Evolutionary conservation across 2,329 filamentous ascomycete genomes (phyloP).

Genomic region (Fusarium incarnatum): DNA sequence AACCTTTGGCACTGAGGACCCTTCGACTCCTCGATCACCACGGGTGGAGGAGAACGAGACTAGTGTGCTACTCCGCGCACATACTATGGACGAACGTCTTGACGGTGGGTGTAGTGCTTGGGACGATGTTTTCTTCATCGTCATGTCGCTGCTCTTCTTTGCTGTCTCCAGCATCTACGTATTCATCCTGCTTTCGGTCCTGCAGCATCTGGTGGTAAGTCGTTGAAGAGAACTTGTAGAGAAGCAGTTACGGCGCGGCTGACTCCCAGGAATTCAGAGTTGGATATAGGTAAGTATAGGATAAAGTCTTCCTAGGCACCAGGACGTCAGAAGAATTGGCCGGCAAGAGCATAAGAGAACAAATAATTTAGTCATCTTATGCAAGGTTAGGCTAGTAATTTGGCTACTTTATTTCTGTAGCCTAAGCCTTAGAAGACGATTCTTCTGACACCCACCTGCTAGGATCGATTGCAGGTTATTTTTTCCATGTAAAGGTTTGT

Average conservation of each 20-base stretch:
- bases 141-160: not conserved
- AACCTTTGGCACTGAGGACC: not conserved
- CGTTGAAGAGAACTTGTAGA: not conserved
- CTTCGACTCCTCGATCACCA: not conserved
- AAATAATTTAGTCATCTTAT: no score
- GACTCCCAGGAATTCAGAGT: not conserved
- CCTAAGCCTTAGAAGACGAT: no score
- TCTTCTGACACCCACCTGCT: no score
- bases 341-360: no score
- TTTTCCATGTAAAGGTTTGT: not conserved
- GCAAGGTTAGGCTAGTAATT: no score
- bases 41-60: not conserved
- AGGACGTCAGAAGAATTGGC: no score
- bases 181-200: not conserved
- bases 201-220: not conserved
- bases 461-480: not conserved
- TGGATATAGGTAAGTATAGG: not conserved
- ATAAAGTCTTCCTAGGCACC: not conserved
- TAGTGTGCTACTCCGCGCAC: not conserved
- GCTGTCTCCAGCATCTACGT: not conserved
- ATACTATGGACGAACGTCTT: not conserved
- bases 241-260: not conserved
- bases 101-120: not conserved
- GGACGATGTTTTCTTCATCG: not conserved
- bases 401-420: no score